Base-by-base conservation (phyloP, 1,139 yeast species). In the Yamadazyma epiphylla region DNA sequence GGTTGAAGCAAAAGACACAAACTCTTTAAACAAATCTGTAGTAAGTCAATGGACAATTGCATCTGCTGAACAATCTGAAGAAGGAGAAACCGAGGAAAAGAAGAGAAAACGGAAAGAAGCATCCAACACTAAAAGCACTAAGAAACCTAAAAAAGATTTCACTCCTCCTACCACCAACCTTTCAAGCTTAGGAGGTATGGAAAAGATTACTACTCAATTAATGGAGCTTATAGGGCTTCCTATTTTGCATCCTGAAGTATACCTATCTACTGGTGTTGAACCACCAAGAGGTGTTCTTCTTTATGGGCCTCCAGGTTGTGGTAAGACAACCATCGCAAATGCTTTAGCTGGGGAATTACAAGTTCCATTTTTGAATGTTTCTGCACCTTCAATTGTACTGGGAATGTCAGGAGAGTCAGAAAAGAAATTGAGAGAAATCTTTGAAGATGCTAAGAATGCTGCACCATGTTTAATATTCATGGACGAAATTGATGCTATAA, bases 351-450 rank as follows among this genome's bases (percentile, higher is more conserved):
- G 96, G 17, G 96, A 91, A 51, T 67, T 91, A 25, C 86, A 87
- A 41, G 95, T 91, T 0, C 96, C 98, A 0, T 91, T 94, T 49
- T 77, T 91, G 17, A 82, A 84, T 29, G 73, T 91, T 1, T 84
- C 95, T 13, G 98, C 99, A 0, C 98, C 98, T 1, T 84, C 96
- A 1, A 87, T 94, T 5, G 97, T 91, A 0, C 85, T 96, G 36
- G 98, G 99, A n/a, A 91, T 91, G 98, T 86, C 96, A n/a, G 98
- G 98, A 26, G 99, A 91, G 56, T 80, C 94, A 36, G 98, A 94
- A 53, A 91, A 91, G 64, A 89, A 89, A 52, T 69, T 91, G 12
- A 69, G 98, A 40, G 98, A 91, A 40, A 68, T 91, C 24, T 91
- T 91, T 49, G 96, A 88, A 26, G 98, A 94, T 51, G 98, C 98